Evolutionary conservation across 257 asterid genomes (phyloP), one percentile per base, ranked within the genome.

Genomic region (Fraxinus pennsylvanica): DNA sequence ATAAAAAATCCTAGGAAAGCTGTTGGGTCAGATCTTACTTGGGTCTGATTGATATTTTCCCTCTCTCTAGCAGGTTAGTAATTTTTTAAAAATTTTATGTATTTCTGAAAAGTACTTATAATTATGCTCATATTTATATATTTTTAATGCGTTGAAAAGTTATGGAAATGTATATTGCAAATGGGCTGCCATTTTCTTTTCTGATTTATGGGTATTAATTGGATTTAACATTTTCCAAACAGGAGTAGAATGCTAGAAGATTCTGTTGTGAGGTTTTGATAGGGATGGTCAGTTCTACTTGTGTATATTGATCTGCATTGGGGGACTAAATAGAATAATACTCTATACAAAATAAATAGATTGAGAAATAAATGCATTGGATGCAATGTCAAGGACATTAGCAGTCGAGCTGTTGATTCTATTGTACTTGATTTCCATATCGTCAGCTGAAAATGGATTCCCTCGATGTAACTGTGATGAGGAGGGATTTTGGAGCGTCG

Each of bases 401-500:
- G 85, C 84, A 78, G 79, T 88, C 22, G 71, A 45, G 83, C 72
- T 95, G 80, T 80, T 92, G 82, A 65, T 89, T 75, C 74, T 87
- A 19, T 85, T 77, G 1, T 72, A 87, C 59, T 75, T 86, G 43
- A 69, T 86, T 47, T 79, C 88, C 4, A 19, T 83, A 68, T 70
- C 90, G 9, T 84, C 84, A 73, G 89, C 92, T 35, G 90, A 85
- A 38, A 82, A 82, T 77, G 92, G 80, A 43, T 79, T 78, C 61
- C 69, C 86, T 57, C 90, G 87, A 2, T 93, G 97, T 81, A 87
- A 85, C 74, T 93, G 99, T 68, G 99, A 93, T 3, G 97, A 91
- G 5, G 96, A 85, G 71, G 95, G 98, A 15, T 89, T 89, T 76
- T 96, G 97, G 97, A 89, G 89, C 83, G 74, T 85, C 4, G 95